phyloP scores from a whole-genome alignment of 805 yeast genomes.

The Yamadazyma olivae region DNA sequence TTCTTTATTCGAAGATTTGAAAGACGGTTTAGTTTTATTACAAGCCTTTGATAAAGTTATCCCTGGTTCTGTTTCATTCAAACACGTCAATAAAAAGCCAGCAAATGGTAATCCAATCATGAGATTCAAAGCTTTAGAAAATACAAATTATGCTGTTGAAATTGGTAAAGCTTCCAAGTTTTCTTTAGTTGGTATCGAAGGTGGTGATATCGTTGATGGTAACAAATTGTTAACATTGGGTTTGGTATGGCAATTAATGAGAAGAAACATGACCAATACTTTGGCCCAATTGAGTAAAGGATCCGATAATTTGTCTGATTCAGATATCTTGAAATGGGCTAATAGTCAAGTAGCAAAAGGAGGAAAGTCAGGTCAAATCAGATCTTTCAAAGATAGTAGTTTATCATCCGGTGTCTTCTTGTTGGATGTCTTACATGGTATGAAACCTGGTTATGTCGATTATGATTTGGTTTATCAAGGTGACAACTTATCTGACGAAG shows the following conservation, averaged over 20 bases:
- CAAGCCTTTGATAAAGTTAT: constrained; percentile 95
- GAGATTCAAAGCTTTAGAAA: constrained; percentile 93
- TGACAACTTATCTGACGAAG: constrained; percentile 62
- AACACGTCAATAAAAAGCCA: constrained; percentile 84
- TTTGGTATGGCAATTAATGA: constrained; percentile 97
- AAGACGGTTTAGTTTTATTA: constrained; percentile 83
- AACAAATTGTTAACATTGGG: constrained; percentile 85
- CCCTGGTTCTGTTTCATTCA: constrained; percentile 84
- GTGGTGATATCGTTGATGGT: constrained; percentile 95
- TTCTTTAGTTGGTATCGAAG: constrained; percentile 96
- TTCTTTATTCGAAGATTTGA: constrained; percentile 86
- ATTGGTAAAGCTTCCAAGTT: constrained; percentile 90
- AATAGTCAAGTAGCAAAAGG: constrained; percentile 82
- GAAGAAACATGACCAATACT: constrained; percentile 88
- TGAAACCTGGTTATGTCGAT: constrained; percentile 97
- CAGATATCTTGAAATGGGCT: constrained; percentile 93
- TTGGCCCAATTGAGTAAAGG: constrained; percentile 71
- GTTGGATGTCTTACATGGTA: constrained; percentile 85
- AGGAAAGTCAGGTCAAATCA: constrained; percentile 67
- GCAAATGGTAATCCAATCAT: constrained; percentile 68
- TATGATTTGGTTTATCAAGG: constrained; percentile 87
- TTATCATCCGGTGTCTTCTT: constrained; percentile 77
- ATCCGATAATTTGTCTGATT: constrained; percentile 65
- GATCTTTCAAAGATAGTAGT: constrained; percentile 83
- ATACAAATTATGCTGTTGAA: constrained; percentile 97